Base-by-base conservation (phyloP, 2,329 filamentous ascomycete species). In the Fusarium armeniacum region DNA sequence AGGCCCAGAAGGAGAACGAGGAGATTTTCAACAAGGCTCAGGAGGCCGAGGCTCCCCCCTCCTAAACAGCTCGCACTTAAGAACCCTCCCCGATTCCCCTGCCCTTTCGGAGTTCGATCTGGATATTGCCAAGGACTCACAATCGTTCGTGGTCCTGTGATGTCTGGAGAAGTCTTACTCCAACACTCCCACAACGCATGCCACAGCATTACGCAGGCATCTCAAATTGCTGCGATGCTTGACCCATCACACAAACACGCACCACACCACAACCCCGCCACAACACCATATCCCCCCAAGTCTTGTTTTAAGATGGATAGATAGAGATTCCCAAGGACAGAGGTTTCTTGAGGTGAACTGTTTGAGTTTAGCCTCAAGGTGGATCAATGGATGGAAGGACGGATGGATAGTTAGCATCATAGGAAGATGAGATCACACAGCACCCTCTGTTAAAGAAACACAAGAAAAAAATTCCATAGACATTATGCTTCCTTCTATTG, bases 1-100 rank as follows among this genome's bases (percentile, higher is more conserved):
- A 97, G 87, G 95, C 96, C 57, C 94, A 98, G 86, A 90, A 95
- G 84, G 94, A 97, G 80, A 99, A 98, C 83, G 94, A 96, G 86
- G 89, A 88, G 72, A 86, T 97, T 62, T 97, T 98, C 84, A 84
- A 83, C 72, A 84, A 87, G 80, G 76, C 75, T 32, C 46, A 76
- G 72, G 62, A 74, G 51, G 69, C 62, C 38, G 67, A 74, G 26
- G 74, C 76, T 68, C 75, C 71, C 18, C 65, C 73, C 62, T 61
- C 73, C 58, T 75, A 75, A 70, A 45, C 58, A 56, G n/a, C 58
- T 24, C 49, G 30, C 50, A 53, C 57, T 60, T 45, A 44, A 49
- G 45, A 56, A 58, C 52, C 50, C 22, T 58, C 45, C 65, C 60
- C 68, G 35, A 51, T 40, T 18, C 54, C 65, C 65, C 32, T 65